phyloP scores from a whole-genome alignment of 805 yeast genomes.

The Saccharomyces mikatae region DNA sequence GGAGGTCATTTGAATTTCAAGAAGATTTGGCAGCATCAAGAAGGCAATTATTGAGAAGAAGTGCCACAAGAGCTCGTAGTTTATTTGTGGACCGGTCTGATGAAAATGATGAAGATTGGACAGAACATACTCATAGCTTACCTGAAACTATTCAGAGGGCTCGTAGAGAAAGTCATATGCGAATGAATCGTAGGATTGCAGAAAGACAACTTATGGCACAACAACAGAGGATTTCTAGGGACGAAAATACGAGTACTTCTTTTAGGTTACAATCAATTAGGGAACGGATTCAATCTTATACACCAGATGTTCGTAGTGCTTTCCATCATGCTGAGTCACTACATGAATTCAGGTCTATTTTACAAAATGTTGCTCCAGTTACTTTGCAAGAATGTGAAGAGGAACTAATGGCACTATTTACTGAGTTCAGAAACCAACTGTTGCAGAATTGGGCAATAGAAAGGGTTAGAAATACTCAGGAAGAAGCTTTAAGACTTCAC shows the following conservation, averaged over 20 bases:
- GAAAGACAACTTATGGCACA: slow-evolving; percentile 6
- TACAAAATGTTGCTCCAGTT: slow-evolving; percentile 17
- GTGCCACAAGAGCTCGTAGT: slow-evolving; percentile 13
- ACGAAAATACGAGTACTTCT: neutral
- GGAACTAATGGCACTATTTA: slow-evolving; percentile 16
- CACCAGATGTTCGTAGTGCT: slow-evolving; percentile 18
- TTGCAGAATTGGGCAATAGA: slow-evolving; percentile 13
- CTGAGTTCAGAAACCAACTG: slow-evolving; percentile 15
- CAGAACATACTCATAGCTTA: neutral
- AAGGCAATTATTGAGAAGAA: slow-evolving; percentile 12
- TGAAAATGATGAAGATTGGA: slow-evolving; percentile 1
- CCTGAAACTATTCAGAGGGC: slow-evolving; percentile 6
- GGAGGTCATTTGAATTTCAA: slow-evolving; percentile 25
- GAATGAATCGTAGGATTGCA: neutral
- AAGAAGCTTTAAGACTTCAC: slow-evolving; percentile 1
- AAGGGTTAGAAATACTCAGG: slow-evolving; percentile 6
- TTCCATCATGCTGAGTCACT: slow-evolving; percentile 20
- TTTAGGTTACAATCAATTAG: slow-evolving; percentile 3
- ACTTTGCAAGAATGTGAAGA: slow-evolving; percentile 15
- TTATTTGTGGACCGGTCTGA: slow-evolving; percentile 6
- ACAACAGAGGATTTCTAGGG: slow-evolving; percentile 5
- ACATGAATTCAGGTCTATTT: slow-evolving; percentile 17
- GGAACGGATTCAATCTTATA: slow-evolving; percentile 12
- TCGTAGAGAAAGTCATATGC: slow-evolving; percentile 2
- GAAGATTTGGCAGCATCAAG: slow-evolving; percentile 11